These are phyloP conservation scores for Kockiozyma suomiensis DNA, from an alignment of 805 yeast genomes.

Conservation along the genomic window DNA sequence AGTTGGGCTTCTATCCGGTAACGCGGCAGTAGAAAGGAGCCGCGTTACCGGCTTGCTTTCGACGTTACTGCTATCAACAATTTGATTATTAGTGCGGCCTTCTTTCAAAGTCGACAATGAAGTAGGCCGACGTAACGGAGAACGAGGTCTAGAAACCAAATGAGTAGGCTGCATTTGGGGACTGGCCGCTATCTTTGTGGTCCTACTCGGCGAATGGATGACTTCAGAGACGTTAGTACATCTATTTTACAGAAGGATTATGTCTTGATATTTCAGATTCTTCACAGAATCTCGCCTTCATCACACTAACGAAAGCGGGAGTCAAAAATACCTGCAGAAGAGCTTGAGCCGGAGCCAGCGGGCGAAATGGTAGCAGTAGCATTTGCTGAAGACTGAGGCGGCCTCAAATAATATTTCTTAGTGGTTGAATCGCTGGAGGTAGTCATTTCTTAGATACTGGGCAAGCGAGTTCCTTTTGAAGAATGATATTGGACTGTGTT, in stretches of 20 bases:
- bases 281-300: too few species aligned
- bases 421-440: neutral
- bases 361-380: neutral
- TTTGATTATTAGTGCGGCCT: neutral
- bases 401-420: slow-evolving; percentile 22
- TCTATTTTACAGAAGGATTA: neutral
- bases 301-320: too few species aligned
- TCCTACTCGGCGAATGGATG: neutral
- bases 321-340: neutral
- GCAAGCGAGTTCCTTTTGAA: neutral
- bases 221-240: neutral
- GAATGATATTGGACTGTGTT: too few species aligned
- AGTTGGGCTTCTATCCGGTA: neutral
- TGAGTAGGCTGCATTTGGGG: slow-evolving; percentile 2
- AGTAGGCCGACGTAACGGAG: slow-evolving; percentile 27
- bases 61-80: neutral
- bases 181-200: neutral
- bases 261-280: too few species aligned
- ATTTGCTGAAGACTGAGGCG: slow-evolving; percentile 1
- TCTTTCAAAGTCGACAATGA: slow-evolving; percentile 4
- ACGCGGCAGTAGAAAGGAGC: neutral
- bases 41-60: neutral
- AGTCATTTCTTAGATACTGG: neutral
- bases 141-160: slow-evolving; percentile 28
- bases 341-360: neutral